These are phyloP conservation scores for Podospora pseudocomata DNA, from an alignment of 495 filamentous ascomycete genomes.

Conservation along the genomic window DNA sequence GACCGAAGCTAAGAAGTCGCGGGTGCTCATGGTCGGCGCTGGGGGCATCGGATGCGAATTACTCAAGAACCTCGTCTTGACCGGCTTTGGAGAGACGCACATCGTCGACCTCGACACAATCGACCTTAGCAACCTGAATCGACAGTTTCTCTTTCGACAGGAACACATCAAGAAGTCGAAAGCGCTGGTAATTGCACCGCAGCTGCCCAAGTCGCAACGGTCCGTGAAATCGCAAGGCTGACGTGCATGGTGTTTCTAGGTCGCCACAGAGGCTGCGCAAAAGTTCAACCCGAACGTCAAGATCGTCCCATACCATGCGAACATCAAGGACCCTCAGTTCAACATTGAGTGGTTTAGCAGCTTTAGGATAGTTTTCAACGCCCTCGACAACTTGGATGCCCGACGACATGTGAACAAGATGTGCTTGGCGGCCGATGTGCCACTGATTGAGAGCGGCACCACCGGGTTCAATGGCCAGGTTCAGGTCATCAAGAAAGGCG, in stretches of 20 bases:
- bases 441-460: constrained; percentile 93
- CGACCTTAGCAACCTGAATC: constrained; percentile 95
- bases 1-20: constrained; percentile 56
- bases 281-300: constrained; percentile 88
- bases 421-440: constrained; percentile 88
- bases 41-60: constrained; percentile 98
- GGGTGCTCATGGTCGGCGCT: constrained; percentile 90
- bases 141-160: constrained; percentile 94
- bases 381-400: constrained; percentile 92
- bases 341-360: constrained; percentile 81
- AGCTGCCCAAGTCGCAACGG: background rate
- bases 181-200: constrained; percentile 63
- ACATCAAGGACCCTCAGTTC: constrained; percentile 93
- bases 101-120: constrained; percentile 98
- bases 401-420: constrained; percentile 95
- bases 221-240: constrained; percentile 2
- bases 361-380: constrained; percentile 91
- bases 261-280: constrained; percentile 88
- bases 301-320: constrained; percentile 86
- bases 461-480: constrained; percentile 98
- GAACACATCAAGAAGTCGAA: constrained; percentile 99
- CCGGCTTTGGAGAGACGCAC: constrained; percentile 91
- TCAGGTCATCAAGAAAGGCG: constrained; percentile 90
- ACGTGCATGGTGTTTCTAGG: constrained; percentile 49
- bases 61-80: constrained; percentile 91